Evolutionary conservation across 2,329 filamentous ascomycete genomes (phyloP), one percentile per base, ranked within the genome.

Genomic region (Aspergillus aculeatus): DNA sequence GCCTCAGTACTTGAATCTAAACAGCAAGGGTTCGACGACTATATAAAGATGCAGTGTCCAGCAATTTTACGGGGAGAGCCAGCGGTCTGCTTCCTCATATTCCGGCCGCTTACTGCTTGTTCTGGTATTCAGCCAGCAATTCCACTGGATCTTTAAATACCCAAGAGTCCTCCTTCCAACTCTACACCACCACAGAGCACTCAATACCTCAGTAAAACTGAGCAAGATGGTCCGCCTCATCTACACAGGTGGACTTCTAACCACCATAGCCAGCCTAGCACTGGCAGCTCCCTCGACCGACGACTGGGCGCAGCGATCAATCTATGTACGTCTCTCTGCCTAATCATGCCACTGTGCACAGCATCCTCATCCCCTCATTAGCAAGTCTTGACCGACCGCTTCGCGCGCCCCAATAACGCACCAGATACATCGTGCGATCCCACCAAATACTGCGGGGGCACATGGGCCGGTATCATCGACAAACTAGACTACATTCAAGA

Each of bases 361-460:
- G 35, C 3, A 48, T 3, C 31, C 41, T 54, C 35, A 57, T 26
- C 16, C 7, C n/a, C 47, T 31, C 32, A 4, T 23, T 53, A 63
- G 61, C 84, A 86, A 73, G 79, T 82, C 41, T 71, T 87, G 65
- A 85, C 84, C 3, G 84, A 86, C 66, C 81, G 84, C 1, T 80
- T 84, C 60, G 84, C 82, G 4, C 79, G 79, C 9, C 78, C 73
- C 2, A 74, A 77, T 62, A 81, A 79, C 23, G 78, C 75, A 12
- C 9, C 56, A 47, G 49, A 60, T n/a, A 26, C 52, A 3, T 24
- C 61, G 2, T 66, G 62, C 49, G 56, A 64, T 50, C 53, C 54
- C 7, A 59, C 38, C 29, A 69, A 71, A 26, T 88, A 87, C 71
- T 89, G 86, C 64, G 85, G 85, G 47, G 86, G 86, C 16, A 85